Evolutionary conservation across 257 asterid genomes (phyloP).

Genomic region (Nicotiana knightiana): DNA sequence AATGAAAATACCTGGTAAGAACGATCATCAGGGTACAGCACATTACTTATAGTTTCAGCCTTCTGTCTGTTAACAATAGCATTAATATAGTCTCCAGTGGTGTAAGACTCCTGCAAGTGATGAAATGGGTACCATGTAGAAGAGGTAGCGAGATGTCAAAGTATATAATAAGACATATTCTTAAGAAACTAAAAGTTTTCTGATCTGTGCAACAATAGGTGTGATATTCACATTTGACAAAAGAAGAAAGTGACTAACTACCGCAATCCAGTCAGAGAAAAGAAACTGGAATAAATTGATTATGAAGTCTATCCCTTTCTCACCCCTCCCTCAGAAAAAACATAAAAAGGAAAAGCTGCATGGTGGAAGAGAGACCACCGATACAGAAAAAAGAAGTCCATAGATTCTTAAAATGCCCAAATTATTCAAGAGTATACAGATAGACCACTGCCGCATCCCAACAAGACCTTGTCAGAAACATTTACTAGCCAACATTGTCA

Average conservation of each 20-base stretch:
- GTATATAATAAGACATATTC: background rate
- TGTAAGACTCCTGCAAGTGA: slow-evolving; percentile 37
- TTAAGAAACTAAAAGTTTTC: background rate
- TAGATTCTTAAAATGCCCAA: background rate
- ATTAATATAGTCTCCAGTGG: slow-evolving; percentile 47
- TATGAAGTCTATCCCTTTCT: background rate
- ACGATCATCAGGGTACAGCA: slow-evolving; percentile 50
- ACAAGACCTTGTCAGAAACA: background rate
- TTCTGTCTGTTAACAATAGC: slow-evolving; percentile 41
- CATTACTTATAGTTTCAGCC: slow-evolving; percentile 47
- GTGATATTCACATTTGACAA: background rate
- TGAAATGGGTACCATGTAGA: background rate
- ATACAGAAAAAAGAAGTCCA: background rate
- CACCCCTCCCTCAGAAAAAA: background rate
- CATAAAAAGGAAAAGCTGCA: background rate
- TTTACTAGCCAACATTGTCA: background rate
- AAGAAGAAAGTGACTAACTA: background rate
- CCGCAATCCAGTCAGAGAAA: background rate
- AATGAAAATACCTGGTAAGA: slow-evolving; percentile 39
- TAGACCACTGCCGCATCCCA: background rate
- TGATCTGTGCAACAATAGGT: background rate
- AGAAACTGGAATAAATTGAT: background rate
- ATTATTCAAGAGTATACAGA: background rate
- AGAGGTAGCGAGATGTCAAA: background rate
- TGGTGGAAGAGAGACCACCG: background rate